Evolutionary conservation across 306 rosid genomes (phyloP).

Genomic region (Senna siamea): DNA sequence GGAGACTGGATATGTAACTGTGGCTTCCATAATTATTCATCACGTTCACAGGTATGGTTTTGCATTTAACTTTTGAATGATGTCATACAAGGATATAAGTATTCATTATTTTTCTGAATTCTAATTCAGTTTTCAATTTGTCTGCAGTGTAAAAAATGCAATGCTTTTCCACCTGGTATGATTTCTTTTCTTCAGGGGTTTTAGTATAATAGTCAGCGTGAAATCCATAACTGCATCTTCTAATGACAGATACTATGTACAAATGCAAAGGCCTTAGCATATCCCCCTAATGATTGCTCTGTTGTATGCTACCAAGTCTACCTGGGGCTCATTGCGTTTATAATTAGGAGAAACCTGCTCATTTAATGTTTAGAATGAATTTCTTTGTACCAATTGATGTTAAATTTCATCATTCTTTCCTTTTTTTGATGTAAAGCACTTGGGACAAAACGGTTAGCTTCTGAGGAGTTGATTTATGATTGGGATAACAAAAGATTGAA

Average conservation of each 20-base stretch:
- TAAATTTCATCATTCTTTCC: constrained; percentile 29
- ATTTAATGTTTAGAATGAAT: constrained; percentile 17
- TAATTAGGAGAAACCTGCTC: constrained; percentile 14
- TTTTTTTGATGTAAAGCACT: constrained; percentile 59
- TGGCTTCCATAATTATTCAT: constrained; percentile 92
- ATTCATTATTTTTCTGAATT: constrained; percentile 34
- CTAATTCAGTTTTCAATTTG: constrained; percentile 39
- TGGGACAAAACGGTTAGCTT: constrained; percentile 90
- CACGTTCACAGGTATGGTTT: constrained; percentile 77
- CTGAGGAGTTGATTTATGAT: constrained; percentile 80
- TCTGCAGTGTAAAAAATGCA: constrained; percentile 94
- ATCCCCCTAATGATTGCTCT: constrained; percentile 5
- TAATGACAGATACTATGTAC: constrained; percentile 29
- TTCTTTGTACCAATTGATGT: constrained; percentile 35
- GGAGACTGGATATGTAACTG: constrained; percentile 97
- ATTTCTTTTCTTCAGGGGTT: constrained; percentile 28
- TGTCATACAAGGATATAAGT: constrained; percentile 12
- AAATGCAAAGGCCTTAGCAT: not conserved
- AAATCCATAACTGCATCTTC: constrained; percentile 27
- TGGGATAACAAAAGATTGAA: constrained; percentile 94
- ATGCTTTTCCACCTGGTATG: constrained; percentile 86
- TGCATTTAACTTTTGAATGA: constrained; percentile 25
- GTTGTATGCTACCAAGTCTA: not conserved
- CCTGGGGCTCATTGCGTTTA: constrained; percentile 10
- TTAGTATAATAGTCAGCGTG: not conserved